A percentile compares a stretch with the other conserved stretches of the same genome.
phyloP scores from a whole-genome alignment of 2,329 filamentous ascomycete species.

The Botrytis squamosa region DNA sequence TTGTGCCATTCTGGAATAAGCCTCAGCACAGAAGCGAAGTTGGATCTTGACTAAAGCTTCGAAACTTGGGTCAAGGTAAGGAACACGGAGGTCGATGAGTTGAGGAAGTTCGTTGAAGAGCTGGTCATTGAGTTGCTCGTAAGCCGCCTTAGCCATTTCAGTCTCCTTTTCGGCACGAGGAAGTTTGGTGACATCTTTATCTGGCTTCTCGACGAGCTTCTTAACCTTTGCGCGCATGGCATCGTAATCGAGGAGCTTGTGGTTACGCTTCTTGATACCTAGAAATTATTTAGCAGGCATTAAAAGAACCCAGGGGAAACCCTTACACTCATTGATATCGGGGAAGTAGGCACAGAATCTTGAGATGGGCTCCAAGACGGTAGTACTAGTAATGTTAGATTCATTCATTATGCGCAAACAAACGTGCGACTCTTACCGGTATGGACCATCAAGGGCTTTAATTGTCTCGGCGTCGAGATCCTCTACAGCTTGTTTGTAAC shows the following conservation, averaged over 20 bases:
- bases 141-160: constrained; percentile 88
- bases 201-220: constrained; percentile 94
- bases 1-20: constrained; percentile 96
- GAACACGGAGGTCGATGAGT: constrained; percentile 92
- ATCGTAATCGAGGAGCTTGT: constrained; percentile 99
- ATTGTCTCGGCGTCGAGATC: constrained; percentile 98
- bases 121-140: constrained; percentile 97
- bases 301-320: neutral
- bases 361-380: constrained; percentile 91
- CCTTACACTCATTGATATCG: constrained; percentile 91
- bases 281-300: constrained; percentile 28
- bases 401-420: neutral
- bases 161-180: constrained; percentile 95
- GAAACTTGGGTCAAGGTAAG: constrained; percentile 94
- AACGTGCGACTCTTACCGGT: constrained; percentile 56
- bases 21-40: constrained; percentile 94
- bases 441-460: constrained; percentile 95
- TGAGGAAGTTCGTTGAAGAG: constrained; percentile 90
- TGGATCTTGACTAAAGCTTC: constrained; percentile 99
- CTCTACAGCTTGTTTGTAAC: constrained; percentile 97
- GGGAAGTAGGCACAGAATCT: constrained; percentile 98
- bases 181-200: constrained; percentile 96
- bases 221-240: constrained; percentile 94
- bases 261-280: constrained; percentile 96
- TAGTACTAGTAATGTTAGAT: constrained; percentile 57